Percentiles rank a stretch among this genome's conserved stretches.
Evolutionary conservation across 2,329 filamentous ascomycete species (phyloP).

Genomic region (Sarocladium oryzae): DNA sequence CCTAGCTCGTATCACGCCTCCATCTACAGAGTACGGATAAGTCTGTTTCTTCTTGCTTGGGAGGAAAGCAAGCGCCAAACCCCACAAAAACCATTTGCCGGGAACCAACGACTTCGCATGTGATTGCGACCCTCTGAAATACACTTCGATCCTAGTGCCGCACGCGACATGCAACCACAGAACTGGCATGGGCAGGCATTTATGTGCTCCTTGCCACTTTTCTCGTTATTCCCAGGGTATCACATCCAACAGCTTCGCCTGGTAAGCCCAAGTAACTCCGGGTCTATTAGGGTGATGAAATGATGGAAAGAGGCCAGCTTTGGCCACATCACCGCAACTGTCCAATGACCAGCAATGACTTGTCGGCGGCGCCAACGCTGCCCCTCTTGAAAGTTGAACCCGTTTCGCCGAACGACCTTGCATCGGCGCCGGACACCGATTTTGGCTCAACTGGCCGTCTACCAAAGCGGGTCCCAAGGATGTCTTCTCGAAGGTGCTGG

Average conservation of each 20-base stretch:
- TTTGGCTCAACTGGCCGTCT: neutral
- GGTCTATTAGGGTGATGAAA: too few species aligned
- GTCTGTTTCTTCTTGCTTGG: too few species aligned
- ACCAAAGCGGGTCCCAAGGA: neutral
- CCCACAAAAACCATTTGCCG: neutral
- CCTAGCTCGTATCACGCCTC: too few species aligned
- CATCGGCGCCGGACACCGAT: neutral
- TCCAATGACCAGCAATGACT: neutral
- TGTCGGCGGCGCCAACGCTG: neutral
- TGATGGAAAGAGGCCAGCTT: too few species aligned
- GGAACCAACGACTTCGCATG: neutral
- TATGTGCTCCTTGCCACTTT: too few species aligned
- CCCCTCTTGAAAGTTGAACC: neutral
- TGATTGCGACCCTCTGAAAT: constrained; percentile 1
- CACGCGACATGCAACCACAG: neutral
- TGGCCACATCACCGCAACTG: neutral
- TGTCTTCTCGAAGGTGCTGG: neutral
- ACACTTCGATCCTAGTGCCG: neutral
- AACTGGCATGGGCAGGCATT: too few species aligned
- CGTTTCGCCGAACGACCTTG: neutral
- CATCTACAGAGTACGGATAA: too few species aligned
- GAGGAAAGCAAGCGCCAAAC: too few species aligned
- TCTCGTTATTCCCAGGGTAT: too few species aligned
- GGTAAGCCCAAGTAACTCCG: too few species aligned
- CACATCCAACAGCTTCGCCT: too few species aligned